Conservation (phyloP, 129 eudicot genomes). For the Flaveria linearis region DNA sequence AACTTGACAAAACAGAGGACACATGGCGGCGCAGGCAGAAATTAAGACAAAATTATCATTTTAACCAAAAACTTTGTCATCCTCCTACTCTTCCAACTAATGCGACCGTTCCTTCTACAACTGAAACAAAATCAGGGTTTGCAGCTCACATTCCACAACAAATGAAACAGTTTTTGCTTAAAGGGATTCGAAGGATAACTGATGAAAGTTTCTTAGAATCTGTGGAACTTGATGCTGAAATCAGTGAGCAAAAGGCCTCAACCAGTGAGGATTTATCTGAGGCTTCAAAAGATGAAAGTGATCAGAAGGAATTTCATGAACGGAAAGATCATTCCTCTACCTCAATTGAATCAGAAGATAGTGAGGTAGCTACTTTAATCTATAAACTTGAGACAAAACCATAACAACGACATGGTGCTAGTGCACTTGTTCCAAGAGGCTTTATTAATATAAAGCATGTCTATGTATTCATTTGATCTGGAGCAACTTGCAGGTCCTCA, state of each 20-base stretch:
- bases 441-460: constrained; percentile 5
- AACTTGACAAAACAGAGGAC: constrained; percentile 96
- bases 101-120: constrained; percentile 41
- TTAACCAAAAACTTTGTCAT: constrained; percentile 84
- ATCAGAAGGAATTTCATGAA: constrained; percentile 60
- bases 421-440: neutral
- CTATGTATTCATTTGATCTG: constrained; percentile 29
- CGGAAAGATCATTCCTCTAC: constrained; percentile 49
- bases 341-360: constrained; percentile 60
- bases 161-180: constrained; percentile 86
- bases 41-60: constrained; percentile 83
- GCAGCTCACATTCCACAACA: constrained; percentile 81
- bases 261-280: constrained; percentile 53
- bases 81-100: constrained; percentile 54
- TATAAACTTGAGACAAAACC: constrained; percentile 1
- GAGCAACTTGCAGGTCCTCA: constrained; percentile 68
- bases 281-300: constrained; percentile 46
- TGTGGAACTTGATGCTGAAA: constrained; percentile 60
- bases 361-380: constrained; percentile 59
- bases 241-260: constrained; percentile 49
- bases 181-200: constrained; percentile 78
- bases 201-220: constrained; percentile 72
- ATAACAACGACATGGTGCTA: neutral
- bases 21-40: constrained; percentile 93
- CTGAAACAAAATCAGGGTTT: constrained; percentile 63